A percentile compares a stretch with the other conserved stretches of the same genome.
Conservation (phyloP, 768 basidiomycete species). For the Coprinopsis marcescibilis region DNA sequence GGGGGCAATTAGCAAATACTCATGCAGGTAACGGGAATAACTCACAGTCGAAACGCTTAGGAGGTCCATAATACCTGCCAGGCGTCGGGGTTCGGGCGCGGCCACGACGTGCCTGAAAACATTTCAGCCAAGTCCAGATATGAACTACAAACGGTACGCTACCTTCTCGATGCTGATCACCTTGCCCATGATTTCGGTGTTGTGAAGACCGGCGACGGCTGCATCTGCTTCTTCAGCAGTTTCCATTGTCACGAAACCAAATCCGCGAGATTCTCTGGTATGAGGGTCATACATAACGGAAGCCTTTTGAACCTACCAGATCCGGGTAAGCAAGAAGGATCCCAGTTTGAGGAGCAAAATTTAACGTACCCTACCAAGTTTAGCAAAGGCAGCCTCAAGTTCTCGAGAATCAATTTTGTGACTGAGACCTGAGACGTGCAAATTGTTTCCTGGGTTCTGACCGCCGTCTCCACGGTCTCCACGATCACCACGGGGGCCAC, state of each 20-base stretch:
- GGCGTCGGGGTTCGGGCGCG: slow-evolving; percentile 91
- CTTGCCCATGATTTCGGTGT: slow-evolving; percentile 84
- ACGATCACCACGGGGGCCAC: background rate
- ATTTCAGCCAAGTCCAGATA: background rate
- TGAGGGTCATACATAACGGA: slow-evolving; percentile 71
- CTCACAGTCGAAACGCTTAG: slow-evolving; percentile 69
- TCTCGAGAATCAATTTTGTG: slow-evolving; percentile 70
- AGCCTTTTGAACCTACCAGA: slow-evolving; percentile 58
- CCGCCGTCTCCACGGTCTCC: slow-evolving; percentile 21
- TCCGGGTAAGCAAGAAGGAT: background rate
- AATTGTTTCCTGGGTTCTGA: slow-evolving; percentile 58
- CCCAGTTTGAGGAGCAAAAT: slow-evolving; percentile 7
- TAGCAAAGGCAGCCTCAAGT: slow-evolving; percentile 83
- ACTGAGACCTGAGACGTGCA: slow-evolving; percentile 55
- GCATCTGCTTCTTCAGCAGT: slow-evolving; percentile 85
- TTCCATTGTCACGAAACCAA: slow-evolving; percentile 79
- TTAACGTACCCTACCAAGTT: slow-evolving; percentile 53
- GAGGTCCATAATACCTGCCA: slow-evolving; percentile 90
- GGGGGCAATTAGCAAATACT: slow-evolving; percentile 8
- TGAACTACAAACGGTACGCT: slow-evolving; percentile 4
- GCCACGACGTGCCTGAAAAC: slow-evolving; percentile 72
- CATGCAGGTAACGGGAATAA: slow-evolving; percentile 10
- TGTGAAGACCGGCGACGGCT: slow-evolving; percentile 78
- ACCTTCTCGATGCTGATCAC: slow-evolving; percentile 87
- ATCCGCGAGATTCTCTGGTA: slow-evolving; percentile 57